These are phyloP conservation scores for Erodium trifolium DNA, from an alignment of 441 rosid species.

Conservation along the genomic window DNA sequence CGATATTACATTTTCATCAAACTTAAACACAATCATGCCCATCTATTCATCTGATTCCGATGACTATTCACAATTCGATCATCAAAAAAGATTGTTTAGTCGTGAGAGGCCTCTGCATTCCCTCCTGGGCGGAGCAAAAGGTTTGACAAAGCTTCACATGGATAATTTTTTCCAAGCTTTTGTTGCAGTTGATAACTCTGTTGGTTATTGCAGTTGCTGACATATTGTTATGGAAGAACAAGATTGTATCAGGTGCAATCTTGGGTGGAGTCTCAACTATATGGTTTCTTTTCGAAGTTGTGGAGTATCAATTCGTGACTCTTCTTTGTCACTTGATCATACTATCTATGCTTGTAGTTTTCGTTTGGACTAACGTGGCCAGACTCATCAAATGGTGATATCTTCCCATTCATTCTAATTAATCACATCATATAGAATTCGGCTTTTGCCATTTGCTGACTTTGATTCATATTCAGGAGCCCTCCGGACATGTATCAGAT, in stretches of 20 bases:
- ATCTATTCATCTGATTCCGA: constrained; percentile 7
- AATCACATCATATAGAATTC: too few relatives aligned
- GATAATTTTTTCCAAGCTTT: neutral
- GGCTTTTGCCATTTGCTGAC: too few relatives aligned
- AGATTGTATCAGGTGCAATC: constrained; percentile 34
- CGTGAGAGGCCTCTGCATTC: neutral
- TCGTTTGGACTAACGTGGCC: constrained; percentile 39
- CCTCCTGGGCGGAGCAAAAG: constrained; percentile 6
- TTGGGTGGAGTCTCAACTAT: constrained; percentile 30
- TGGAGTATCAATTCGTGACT: constrained; percentile 43
- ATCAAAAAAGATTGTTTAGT: neutral
- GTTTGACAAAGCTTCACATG: neutral
- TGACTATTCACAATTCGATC: neutral
- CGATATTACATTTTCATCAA: too few relatives aligned
- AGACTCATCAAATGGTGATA: constrained; percentile 33
- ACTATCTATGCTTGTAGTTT: constrained; percentile 26
- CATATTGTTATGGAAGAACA: constrained; percentile 46
- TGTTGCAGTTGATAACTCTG: too few relatives aligned
- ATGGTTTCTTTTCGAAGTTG: constrained; percentile 52
- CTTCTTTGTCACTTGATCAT: constrained; percentile 38
- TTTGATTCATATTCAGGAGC: constrained; percentile 17
- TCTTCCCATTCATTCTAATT: neutral
- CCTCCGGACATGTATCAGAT: constrained; percentile 35
- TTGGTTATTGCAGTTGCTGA: constrained; percentile 38
- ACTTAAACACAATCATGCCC: neutral